A percentile compares a stretch with the other conserved stretches of the same genome.
Evolutionary conservation across 1,284 basidiomycete genomes (phyloP).

Genomic region (Sporisorium iseilematis-ciliati): DNA sequence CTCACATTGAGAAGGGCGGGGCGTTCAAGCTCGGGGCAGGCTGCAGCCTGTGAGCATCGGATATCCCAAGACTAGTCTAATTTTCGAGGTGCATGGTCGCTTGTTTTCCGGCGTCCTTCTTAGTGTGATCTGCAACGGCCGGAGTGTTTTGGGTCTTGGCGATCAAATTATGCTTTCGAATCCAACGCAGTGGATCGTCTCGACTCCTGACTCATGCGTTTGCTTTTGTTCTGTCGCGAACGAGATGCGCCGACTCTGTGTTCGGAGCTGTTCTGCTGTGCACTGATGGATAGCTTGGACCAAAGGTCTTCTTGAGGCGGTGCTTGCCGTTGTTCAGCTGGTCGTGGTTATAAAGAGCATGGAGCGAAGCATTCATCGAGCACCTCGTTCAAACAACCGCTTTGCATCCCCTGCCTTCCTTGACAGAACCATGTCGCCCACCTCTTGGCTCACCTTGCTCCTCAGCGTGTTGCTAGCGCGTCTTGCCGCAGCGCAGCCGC

Average conservation of each 20-base stretch:
- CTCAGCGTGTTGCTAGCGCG: background rate
- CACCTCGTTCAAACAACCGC: background rate
- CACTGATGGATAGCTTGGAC: no score
- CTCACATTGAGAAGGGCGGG: no score
- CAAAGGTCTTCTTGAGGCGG: background rate
- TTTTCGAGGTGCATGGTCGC: background rate
- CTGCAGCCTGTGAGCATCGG: constrained; percentile 2
- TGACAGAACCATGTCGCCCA: background rate
- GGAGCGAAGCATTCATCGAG: background rate
- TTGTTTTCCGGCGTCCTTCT: background rate
- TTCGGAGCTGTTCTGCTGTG: background rate
- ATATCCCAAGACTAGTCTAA: background rate
- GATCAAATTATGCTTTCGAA: background rate
- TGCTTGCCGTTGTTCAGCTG: background rate
- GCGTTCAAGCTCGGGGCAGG: no score
- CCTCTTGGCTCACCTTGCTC: background rate
- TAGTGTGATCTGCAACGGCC: no score
- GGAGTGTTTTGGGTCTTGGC: background rate
- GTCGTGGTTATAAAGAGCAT: background rate
- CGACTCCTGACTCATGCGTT: no score
- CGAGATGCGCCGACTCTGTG: background rate
- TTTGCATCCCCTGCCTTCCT: background rate
- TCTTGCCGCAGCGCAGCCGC: background rate
- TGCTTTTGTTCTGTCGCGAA: no score
- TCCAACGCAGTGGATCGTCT: background rate